Conservation (phyloP, 1,284 basidiomycete species). For the Singerocomus inundabilis region DNA sequence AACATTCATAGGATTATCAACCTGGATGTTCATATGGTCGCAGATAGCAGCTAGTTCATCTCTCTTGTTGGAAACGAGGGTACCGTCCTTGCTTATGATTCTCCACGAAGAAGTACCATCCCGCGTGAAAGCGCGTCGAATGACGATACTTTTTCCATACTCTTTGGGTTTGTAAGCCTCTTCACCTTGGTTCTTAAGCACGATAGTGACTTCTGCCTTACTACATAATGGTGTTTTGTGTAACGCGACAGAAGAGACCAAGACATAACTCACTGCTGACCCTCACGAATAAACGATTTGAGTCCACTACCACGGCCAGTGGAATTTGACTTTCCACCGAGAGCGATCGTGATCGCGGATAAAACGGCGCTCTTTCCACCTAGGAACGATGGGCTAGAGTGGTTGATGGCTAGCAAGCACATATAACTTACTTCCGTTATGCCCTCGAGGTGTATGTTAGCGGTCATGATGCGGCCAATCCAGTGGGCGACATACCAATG, state of each 20-base stretch:
- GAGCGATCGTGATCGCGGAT: constrained; percentile 89
- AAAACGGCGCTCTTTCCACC: constrained; percentile 96
- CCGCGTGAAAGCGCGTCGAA: constrained; percentile 80
- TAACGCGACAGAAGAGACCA: not conserved
- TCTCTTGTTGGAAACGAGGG: constrained; percentile 74
- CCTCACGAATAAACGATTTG: constrained; percentile 88
- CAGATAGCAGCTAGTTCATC: constrained; percentile 86
- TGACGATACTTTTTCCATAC: constrained; percentile 83
- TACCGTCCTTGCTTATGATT: constrained; percentile 73
- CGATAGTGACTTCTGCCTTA: constrained; percentile 72
- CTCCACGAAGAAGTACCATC: constrained; percentile 81
- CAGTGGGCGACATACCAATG: constrained; percentile 58
- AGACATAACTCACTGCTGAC: constrained; percentile 58
- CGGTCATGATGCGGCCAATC: not conserved
- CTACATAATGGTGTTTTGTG: constrained; percentile 7
- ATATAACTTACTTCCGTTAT: constrained; percentile 69
- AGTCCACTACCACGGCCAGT: constrained; percentile 89
- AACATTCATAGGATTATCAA: constrained; percentile 96
- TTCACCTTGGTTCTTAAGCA: constrained; percentile 83
- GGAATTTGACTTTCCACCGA: constrained; percentile 88
- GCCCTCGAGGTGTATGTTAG: constrained; percentile 44
- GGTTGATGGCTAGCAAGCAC: not conserved
- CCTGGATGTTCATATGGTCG: constrained; percentile 94
- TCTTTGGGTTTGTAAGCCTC: constrained; percentile 84
- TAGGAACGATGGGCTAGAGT: constrained; percentile 27